A percentile compares a stretch with the other conserved stretches of the same genome.
Evolutionary conservation across 768 basidiomycete species (phyloP).

Genomic region (Russula ochroleuca): DNA sequence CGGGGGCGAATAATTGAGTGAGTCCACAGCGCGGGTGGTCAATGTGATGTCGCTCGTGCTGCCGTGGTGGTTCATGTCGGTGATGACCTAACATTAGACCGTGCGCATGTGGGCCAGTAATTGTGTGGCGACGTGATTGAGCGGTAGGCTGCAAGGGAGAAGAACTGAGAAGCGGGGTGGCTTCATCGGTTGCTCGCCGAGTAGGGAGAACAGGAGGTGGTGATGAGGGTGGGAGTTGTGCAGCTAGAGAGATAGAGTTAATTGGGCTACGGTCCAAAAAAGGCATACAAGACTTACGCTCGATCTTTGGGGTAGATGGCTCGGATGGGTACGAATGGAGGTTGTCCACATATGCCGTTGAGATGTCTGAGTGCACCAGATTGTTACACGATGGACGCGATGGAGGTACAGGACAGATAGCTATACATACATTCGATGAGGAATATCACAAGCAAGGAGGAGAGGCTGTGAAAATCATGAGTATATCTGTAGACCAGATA

Average conservation of each 20-base stretch:
- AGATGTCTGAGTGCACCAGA: conserved; percentile 48
- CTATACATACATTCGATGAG: conserved; percentile 64
- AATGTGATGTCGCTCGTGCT: conserved; percentile 31
- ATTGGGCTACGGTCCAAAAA: not conserved
- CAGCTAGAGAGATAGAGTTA: not conserved
- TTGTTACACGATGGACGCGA: conserved; percentile 2
- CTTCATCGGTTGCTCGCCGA: conserved; percentile 2
- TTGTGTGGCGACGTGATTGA: conserved; percentile 4
- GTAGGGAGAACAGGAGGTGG: not conserved
- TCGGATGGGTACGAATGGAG: conserved; percentile 58
- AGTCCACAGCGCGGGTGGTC: conserved; percentile 17
- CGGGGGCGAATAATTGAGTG: not conserved
- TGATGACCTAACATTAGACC: conserved; percentile 35
- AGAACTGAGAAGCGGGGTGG: conserved; percentile 16
- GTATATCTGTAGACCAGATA: not conserved
- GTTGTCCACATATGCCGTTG: conserved; percentile 69
- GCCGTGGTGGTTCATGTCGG: conserved; percentile 33
- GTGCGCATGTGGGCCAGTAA: conserved; percentile 4
- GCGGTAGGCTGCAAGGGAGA: not conserved
- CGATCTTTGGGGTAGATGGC: conserved; percentile 30
- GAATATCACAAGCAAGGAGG: conserved; percentile 67
- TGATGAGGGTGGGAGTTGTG: not conserved
- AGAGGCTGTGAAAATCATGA: conserved; percentile 41
- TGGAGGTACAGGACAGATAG: not conserved
- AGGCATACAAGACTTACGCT: conserved; percentile 9